These are phyloP conservation scores for Acacia pycnantha DNA, from an alignment of 331 rosid genomes.

Conservation along the genomic window DNA sequence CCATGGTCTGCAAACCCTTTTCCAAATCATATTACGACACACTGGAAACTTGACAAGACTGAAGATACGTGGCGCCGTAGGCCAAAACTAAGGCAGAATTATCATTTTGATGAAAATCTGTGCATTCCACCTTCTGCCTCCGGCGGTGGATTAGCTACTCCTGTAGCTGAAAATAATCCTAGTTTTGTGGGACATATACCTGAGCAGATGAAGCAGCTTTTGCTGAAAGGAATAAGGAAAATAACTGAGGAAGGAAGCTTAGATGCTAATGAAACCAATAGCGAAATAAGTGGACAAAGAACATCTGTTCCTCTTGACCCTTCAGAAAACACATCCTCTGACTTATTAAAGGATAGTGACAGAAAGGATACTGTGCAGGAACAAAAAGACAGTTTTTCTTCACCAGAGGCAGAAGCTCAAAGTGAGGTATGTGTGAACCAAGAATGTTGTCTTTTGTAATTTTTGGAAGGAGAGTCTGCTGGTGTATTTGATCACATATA, in stretches of 20 bases:
- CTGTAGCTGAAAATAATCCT: conserved; percentile 62
- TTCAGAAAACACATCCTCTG: conserved; percentile 58
- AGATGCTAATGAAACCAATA: conserved; percentile 56
- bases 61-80: conserved; percentile 93
- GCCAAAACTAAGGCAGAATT: conserved; percentile 78
- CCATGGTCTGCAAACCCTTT: conserved; percentile 95
- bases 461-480: conserved; percentile 1
- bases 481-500: conserved; percentile 22
- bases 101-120: conserved; percentile 89
- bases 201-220: conserved; percentile 89
- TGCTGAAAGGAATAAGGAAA: conserved; percentile 81
- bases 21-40: conserved; percentile 65
- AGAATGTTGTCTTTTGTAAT: conserved; percentile 25
- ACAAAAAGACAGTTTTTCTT: conserved; percentile 58
- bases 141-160: conserved; percentile 39
- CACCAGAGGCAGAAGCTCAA: conserved; percentile 61
- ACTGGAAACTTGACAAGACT: conserved; percentile 96
- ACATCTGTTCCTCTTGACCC: conserved; percentile 44
- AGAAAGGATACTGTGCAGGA: conserved; percentile 65
- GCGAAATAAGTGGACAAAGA: conserved; percentile 58
- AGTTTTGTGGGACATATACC: conserved; percentile 78
- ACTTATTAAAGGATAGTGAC: conserved; percentile 60
- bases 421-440: conserved; percentile 64
- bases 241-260: conserved; percentile 83
- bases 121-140: conserved; percentile 68